These are phyloP conservation scores for Metschnikowia borealis DNA, from an alignment of 805 yeast genomes.

Conservation along the genomic window DNA sequence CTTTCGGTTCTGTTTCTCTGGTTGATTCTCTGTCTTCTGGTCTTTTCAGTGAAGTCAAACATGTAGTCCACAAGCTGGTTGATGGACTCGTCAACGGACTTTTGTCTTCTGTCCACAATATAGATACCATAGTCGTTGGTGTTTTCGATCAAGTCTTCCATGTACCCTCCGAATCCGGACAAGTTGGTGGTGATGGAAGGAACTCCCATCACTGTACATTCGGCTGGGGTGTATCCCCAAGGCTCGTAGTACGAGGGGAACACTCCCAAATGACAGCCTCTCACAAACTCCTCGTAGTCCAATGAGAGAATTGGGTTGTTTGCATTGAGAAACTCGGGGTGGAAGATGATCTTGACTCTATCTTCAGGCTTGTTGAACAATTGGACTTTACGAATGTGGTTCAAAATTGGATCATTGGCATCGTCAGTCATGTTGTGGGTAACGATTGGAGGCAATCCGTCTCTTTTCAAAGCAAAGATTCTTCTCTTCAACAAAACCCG, in stretches of 20 bases:
- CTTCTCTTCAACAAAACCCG: constrained; percentile 86
- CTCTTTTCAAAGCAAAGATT: constrained; percentile 87
- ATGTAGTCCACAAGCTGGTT: constrained; percentile 84
- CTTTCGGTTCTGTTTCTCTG: constrained; percentile 97
- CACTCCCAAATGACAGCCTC: constrained; percentile 97
- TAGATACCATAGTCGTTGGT: constrained; percentile 95
- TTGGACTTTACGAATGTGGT: constrained; percentile 87
- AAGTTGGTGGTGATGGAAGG: constrained; percentile 95
- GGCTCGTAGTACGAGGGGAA: constrained; percentile 99
- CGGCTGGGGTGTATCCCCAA: constrained; percentile 99
- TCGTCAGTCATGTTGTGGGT: constrained; percentile 97
- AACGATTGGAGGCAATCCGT: constrained; percentile 87
- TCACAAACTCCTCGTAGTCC: constrained; percentile 95
- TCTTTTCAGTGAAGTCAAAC: constrained; percentile 83
- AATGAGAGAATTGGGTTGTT: constrained; percentile 90
- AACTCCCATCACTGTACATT: constrained; percentile 98
- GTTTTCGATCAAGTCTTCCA: constrained; percentile 95
- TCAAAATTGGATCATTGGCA: constrained; percentile 82
- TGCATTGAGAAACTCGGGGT: constrained; percentile 93
- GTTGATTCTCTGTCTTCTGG: constrained; percentile 95
- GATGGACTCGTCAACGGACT: constrained; percentile 88
- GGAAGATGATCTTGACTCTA: constrained; percentile 92
- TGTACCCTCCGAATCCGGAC: constrained; percentile 96
- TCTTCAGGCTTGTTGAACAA: constrained; percentile 86
- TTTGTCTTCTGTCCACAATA: constrained; percentile 90